Percentiles rank a stretch among this genome's conserved stretches.
Evolutionary conservation across 805 yeast genomes (phyloP).

Genomic region (Zygoascus flipseniorum): DNA sequence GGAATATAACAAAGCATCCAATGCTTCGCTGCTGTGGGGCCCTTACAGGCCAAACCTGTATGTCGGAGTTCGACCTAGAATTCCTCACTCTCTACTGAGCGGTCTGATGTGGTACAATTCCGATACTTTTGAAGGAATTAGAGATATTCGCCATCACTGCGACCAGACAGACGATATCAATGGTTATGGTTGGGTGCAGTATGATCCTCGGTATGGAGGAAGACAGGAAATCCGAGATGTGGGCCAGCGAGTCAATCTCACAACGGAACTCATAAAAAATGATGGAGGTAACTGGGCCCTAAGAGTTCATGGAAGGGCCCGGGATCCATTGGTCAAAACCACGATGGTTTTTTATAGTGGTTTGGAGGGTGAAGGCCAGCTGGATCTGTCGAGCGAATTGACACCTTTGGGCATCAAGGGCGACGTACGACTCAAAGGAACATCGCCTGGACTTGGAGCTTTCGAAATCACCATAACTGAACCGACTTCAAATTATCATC

Average conservation of each 20-base stretch:
- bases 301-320: conserved; percentile 60
- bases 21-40: conserved; percentile 71
- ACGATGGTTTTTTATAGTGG: conserved; percentile 74
- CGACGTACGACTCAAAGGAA: conserved; percentile 39
- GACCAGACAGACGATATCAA: conserved; percentile 63
- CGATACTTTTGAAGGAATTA: conserved; percentile 46
- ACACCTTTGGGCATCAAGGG: conserved; percentile 20
- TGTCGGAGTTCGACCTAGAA: conserved; percentile 74
- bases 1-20: conserved; percentile 32
- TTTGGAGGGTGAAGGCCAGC: conserved; percentile 50
- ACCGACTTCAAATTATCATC: conserved; percentile 34
- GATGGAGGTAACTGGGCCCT: conserved; percentile 70
- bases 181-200: conserved; percentile 77
- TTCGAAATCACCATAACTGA: conserved; percentile 56
- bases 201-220: conserved; percentile 87
- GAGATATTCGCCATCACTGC: conserved; percentile 60
- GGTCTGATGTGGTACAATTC: conserved; percentile 87
- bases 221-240: conserved; percentile 62
- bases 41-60: conserved; percentile 85
- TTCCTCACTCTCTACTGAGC: conserved; percentile 64
- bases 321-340: conserved; percentile 34
- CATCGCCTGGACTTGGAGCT: conserved; percentile 54
- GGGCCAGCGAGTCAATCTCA: conserved; percentile 52
- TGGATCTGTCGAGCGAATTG: conserved; percentile 21
- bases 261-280: conserved; percentile 69